Base-by-base conservation (phyloP, 2,329 filamentous ascomycete species). In the Immersiporthe knoxdaviesiana region DNA sequence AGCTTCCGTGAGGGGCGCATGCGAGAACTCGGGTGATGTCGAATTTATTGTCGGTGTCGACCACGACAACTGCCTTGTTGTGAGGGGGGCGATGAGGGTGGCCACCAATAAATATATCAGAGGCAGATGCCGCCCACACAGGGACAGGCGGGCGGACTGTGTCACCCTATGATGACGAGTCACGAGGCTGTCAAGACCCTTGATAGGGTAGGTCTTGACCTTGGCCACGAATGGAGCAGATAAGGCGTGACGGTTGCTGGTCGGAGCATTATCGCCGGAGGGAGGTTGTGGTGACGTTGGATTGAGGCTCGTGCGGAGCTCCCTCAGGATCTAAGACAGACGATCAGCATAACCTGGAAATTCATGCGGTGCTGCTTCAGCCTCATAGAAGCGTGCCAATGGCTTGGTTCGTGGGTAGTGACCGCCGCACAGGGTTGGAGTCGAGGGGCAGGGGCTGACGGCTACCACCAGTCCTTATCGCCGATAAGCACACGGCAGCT, bases 31-130 rank as follows among this genome's bases (percentile, higher is more conserved):
- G 79, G 8, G 82, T 83, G 2, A 83, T 77, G 69, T 89, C 86
- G 71, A 91, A 90, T 11, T 82, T 81, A 11, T 80, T 79, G 60
- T 88, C 85, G 1, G 84, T 75, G 73, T 90, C 88, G 62, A 91
- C 74, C 8, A 91, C 73, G 0, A 86, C 78, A 10, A 90, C 75
- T 8, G 85, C 78, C 74, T 86, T 84, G 41, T 74, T 72, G 64
- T 83, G 78, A 12, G 85, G 84, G 5, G 72, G 0, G 81, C 77
- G n/a, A 89, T 78, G 50, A 89, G 79, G 1, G 80, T 80, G 4
- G 84, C 84, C 32, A 88, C 76, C 3, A 91, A 77, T 66, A 83
- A 79, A 78, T 90, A 88, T 47, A 90, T 74, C 11, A 91, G 79
- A 0, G 86, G 84, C 16, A 87, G 79, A 69, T 84, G 78, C 14